phyloP scores from a whole-genome alignment of 116 monocot species.

The Zostera marina region DNA sequence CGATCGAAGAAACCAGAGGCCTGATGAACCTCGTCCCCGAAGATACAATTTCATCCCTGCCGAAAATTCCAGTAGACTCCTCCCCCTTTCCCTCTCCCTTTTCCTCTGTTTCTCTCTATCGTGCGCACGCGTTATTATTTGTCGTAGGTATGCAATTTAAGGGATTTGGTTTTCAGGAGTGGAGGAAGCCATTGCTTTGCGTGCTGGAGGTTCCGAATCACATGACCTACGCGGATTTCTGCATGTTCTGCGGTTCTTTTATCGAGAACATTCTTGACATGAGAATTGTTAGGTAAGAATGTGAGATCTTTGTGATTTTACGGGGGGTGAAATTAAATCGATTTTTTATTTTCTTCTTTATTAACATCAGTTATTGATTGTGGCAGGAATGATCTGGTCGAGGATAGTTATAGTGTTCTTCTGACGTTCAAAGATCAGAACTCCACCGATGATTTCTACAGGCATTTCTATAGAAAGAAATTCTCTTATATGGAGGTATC shows the following conservation, averaged over 20 bases:
- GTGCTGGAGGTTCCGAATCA: conserved; percentile 87
- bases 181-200: conserved; percentile 64
- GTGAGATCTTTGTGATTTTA: not conserved
- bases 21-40: conserved; percentile 54
- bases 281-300: conserved; percentile 65
- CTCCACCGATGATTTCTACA: conserved; percentile 59
- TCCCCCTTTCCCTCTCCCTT: not conserved
- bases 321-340: not conserved
- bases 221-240: conserved; percentile 96
- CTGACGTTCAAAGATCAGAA: conserved; percentile 62
- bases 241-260: conserved; percentile 71
- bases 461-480: conserved; percentile 58
- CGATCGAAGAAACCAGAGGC: conserved; percentile 84
- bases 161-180: conserved; percentile 24
- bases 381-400: conserved; percentile 58
- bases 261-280: conserved; percentile 72
- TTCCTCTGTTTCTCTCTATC: not conserved
- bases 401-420: conserved; percentile 70
- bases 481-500: conserved; percentile 87
- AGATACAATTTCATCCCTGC: conserved; percentile 12
- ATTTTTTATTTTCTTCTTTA: not conserved
- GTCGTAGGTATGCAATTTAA: not conserved
- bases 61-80: conserved; percentile 39
- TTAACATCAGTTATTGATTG: not conserved
- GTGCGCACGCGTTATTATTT: not conserved